Base-by-base conservation (phyloP, 768 basidiomycete species). In the Antrodiella citrinella region DNA sequence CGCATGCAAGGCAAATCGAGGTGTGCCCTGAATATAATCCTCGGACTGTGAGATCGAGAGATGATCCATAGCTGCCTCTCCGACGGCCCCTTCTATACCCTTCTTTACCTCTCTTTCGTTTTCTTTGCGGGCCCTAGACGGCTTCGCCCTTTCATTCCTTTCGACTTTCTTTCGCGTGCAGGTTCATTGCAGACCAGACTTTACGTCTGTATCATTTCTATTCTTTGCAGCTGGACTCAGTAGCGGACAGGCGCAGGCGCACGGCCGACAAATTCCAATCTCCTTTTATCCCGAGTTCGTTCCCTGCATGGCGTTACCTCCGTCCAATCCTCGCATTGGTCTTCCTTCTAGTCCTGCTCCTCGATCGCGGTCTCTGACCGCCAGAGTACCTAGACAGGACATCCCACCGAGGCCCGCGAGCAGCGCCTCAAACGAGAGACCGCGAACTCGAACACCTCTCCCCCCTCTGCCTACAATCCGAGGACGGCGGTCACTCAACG, bases 311-410 rank as follows among this genome's bases (percentile, higher is more conserved):
- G 18, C 24, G 20, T 41, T 9, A 35, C 42, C 38, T 20, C 42
- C 48, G 21, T 43, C 41, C 41, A 43, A 43, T 9, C 41, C 46
- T 35, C 56, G 58, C 18, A 57, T 57, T 19, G 72, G 73, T 38
- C 64, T 75, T 26, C 74, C 74, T 39, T 61, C 66, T 40, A 69
- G 57, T 47, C 72, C 70, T 13, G 65, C 67, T 25, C 62, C 72
- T 45, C 72, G 70, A 50, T 67, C 71, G 1, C 63, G 65, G 26
- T 59, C 63, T 4, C 48, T 56, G 25, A 50, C 50, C 48, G 42
- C 49, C 1, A 48, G n/a, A n/a, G n/a, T n/a, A n/a, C n/a, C n/a
- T n/a, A n/a, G n/a, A n/a, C n/a, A n/a, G n/a, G 58, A 60, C 45
- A 40, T 49, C 40, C 43, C 51, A 19, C 52, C 56, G 26, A 59